phyloP scores from a whole-genome alignment of 805 yeast genomes.

The Saccharomycopsis sp. region DNA sequence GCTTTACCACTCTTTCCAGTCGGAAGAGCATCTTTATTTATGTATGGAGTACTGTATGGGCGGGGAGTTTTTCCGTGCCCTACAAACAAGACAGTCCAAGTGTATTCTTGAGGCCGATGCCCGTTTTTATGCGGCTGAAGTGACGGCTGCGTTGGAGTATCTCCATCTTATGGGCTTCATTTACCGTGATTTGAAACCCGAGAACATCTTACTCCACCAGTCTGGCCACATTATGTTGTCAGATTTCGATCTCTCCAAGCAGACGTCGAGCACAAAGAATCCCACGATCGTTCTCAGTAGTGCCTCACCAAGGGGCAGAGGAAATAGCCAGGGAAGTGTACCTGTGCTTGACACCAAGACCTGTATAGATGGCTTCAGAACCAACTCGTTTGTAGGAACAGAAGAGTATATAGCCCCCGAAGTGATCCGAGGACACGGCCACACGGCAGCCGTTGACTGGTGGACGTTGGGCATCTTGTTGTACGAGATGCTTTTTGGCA shows the following conservation, averaged over 20 bases:
- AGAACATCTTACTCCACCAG: constrained; percentile 87
- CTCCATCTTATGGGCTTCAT: constrained; percentile 95
- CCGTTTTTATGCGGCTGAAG: constrained; percentile 91
- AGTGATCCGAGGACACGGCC: constrained; percentile 94
- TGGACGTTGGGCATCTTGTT: constrained; percentile 95
- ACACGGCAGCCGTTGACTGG: constrained; percentile 98
- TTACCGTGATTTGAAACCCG: constrained; percentile 94
- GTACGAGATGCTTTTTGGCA: constrained; percentile 92
- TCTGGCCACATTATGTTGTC: constrained; percentile 98
- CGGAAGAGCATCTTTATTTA: constrained; percentile 81
- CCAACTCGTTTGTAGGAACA: constrained; percentile 97
- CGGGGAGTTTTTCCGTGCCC: constrained; percentile 94
- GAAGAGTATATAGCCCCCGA: constrained; percentile 99
- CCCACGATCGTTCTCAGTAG: constrained; percentile 54
- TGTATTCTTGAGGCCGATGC: constrained; percentile 88
- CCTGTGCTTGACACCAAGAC: constrained; percentile 88
- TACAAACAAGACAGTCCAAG: constrained; percentile 83
- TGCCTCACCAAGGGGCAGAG: constrained; percentile 24
- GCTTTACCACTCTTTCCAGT: constrained; percentile 91
- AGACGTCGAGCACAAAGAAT: constrained; percentile 65
- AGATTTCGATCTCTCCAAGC: constrained; percentile 93
- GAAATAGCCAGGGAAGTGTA: constrained; percentile 32
- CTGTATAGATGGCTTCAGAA: constrained; percentile 91
- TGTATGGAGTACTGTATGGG: constrained; percentile 99
- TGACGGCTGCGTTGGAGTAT: constrained; percentile 93